phyloP scores from a whole-genome alignment of 495 filamentous ascomycete species.

The Talaromyces stipitatus region DNA sequence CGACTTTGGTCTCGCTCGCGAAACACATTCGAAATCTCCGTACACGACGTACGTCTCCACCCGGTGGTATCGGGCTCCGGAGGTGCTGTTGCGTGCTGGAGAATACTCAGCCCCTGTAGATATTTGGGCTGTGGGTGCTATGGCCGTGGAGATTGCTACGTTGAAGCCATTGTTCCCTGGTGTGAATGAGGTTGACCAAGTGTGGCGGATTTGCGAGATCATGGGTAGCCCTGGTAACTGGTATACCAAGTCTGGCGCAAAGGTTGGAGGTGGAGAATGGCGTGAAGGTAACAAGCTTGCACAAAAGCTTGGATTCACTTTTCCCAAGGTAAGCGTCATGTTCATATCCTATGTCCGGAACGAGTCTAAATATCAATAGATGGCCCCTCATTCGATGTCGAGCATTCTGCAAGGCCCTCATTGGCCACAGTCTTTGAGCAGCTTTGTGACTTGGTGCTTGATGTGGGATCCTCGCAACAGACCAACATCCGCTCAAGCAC shows the following conservation, averaged over 20 bases:
- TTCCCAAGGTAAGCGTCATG: constrained; percentile 61
- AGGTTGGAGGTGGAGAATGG: constrained; percentile 96
- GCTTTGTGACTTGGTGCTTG: constrained; percentile 97
- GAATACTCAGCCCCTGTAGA: constrained; percentile 98
- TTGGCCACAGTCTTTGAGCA: constrained; percentile 80
- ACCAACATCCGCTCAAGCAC: constrained; percentile 88
- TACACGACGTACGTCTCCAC: constrained; percentile 99
- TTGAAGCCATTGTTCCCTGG: constrained; percentile 96
- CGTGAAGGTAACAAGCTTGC: constrained; percentile 87
- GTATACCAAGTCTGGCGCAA: constrained; percentile 82
- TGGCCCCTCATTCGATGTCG: constrained; percentile 97
- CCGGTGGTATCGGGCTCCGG: constrained; percentile 95
- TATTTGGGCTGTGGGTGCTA: constrained; percentile 98
- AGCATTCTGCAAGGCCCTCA: constrained; percentile 82
- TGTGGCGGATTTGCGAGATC: constrained; percentile 98
- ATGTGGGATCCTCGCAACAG: constrained; percentile 98
- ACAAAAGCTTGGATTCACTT: constrained; percentile 94
- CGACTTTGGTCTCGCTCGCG: constrained; percentile 95
- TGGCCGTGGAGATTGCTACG: constrained; percentile 98
- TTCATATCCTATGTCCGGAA: neutral
- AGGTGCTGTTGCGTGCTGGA: constrained; percentile 88
- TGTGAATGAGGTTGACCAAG: constrained; percentile 97
- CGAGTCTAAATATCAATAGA: constrained; percentile 42
- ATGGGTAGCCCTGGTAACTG: constrained; percentile 99
- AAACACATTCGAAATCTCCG: constrained; percentile 90